Percentiles rank a stretch among this genome's conserved stretches.
Conservation (phyloP, 441 rosid species). For the Mallotus japonicus region DNA sequence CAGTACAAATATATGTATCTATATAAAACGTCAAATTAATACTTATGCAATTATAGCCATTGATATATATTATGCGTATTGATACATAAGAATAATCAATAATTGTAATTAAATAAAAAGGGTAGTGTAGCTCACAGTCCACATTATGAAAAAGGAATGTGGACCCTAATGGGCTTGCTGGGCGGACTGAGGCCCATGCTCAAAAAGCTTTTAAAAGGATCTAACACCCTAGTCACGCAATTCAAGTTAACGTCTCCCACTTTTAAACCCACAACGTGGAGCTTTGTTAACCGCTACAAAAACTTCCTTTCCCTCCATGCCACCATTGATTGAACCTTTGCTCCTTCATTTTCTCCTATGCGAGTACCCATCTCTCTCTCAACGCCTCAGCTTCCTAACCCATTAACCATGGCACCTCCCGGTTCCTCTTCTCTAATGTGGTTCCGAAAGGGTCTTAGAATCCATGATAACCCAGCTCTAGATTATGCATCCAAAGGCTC, state of each 20-base stretch:
- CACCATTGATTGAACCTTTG: background rate
- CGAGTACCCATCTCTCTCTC: slow-evolving; percentile 25
- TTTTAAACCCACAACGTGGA: slow-evolving; percentile 25
- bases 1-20: too few species aligned
- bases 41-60: too few species aligned
- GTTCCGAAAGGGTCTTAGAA: slow-evolving; percentile 89
- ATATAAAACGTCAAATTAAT: too few species aligned
- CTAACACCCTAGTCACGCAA: too few species aligned
- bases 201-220: too few species aligned
- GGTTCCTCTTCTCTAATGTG: slow-evolving; percentile 64
- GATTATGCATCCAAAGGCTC: slow-evolving; percentile 56
- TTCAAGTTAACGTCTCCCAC: background rate
- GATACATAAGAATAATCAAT: too few species aligned
- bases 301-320: slow-evolving; percentile 9
- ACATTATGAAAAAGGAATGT: too few species aligned
- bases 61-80: too few species aligned
- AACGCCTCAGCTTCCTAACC: slow-evolving; percentile 11
- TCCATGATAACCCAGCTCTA: slow-evolving; percentile 95
- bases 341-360: background rate
- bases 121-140: too few species aligned
- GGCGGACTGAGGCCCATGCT: too few species aligned
- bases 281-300: slow-evolving; percentile 18
- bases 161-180: background rate
- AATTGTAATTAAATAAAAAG: too few species aligned
- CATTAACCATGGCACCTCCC: slow-evolving; percentile 43